A percentile compares a stretch with the other conserved stretches of the same genome.
These are phyloP conservation scores for Cymbopogon citratus DNA, from an alignment of 176 grass and related monocot species.

Conservation along the genomic window DNA sequence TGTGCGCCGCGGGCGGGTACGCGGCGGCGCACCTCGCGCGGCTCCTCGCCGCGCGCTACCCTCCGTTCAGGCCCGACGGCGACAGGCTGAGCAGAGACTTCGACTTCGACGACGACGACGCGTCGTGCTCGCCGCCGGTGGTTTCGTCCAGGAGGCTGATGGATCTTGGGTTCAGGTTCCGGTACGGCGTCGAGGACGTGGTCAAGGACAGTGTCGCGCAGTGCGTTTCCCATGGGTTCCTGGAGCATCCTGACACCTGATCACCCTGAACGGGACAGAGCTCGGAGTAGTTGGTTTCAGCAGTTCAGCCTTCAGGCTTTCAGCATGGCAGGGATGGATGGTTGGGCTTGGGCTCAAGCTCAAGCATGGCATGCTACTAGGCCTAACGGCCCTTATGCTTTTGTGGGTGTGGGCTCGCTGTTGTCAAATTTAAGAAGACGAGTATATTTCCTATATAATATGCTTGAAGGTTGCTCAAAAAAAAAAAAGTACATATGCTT, in stretches of 20 bases:
- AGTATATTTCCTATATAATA: no score
- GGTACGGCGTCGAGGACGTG: slow-evolving; percentile 27
- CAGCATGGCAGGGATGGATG: background rate
- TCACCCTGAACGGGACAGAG: background rate
- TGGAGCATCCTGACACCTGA: background rate
- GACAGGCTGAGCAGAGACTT: slow-evolving; percentile 40
- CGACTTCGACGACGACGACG: slow-evolving; percentile 18
- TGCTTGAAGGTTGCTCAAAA: no score
- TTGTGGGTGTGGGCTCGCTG: no score
- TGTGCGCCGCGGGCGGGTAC: slow-evolving; percentile 45
- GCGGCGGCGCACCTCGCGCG: slow-evolving; percentile 25
- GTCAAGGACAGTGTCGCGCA: slow-evolving; percentile 42
- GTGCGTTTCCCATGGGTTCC: slow-evolving; percentile 40
- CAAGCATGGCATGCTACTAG: background rate
- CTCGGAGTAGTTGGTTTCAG: no score
- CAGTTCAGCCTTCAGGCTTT: no score
- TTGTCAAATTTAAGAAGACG: no score
- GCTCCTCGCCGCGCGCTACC: slow-evolving; percentile 36
- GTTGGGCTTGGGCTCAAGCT: background rate
- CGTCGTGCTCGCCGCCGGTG: slow-evolving; percentile 10
- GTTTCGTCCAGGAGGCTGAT: slow-evolving; percentile 57
- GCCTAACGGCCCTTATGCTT: no score
- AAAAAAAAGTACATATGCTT: no score
- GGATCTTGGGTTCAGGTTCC: slow-evolving; percentile 66
- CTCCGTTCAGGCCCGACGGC: slow-evolving; percentile 2